These are phyloP conservation scores for Ophioceras dolichostomum DNA, from an alignment of 2,329 filamentous ascomycete genomes.

Conservation along the genomic window DNA sequence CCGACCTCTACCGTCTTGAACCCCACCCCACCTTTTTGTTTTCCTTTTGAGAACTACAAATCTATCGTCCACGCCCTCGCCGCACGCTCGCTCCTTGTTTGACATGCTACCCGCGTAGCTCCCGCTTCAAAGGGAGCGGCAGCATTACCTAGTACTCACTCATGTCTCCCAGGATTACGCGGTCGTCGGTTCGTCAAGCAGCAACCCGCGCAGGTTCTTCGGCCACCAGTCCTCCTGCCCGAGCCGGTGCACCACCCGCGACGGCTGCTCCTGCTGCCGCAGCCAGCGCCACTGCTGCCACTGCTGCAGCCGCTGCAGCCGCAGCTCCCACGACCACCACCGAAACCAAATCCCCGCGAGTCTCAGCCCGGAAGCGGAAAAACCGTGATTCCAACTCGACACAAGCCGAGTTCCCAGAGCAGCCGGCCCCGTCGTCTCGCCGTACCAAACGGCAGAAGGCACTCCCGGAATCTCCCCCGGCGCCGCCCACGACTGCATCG, in stretches of 20 bases:
- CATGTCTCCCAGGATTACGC: slow-evolving; percentile 96
- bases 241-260: slow-evolving; percentile 13
- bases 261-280: slow-evolving; percentile 25
- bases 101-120: slow-evolving; percentile 1
- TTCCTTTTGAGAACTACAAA: background rate
- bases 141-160: slow-evolving; percentile 19
- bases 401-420: slow-evolving; percentile 23
- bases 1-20: no score
- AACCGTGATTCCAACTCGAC: slow-evolving; percentile 37
- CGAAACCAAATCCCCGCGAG: slow-evolving; percentile 25
- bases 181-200: slow-evolving; percentile 85
- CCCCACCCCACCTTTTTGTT: no score
- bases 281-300: slow-evolving; percentile 21
- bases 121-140: background rate
- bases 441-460: slow-evolving; percentile 59
- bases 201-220: slow-evolving; percentile 45
- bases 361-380: slow-evolving; percentile 65
- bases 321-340: slow-evolving; percentile 21
- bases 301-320: slow-evolving; percentile 27
- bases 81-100: background rate
- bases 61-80: background rate
- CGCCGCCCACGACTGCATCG: slow-evolving; percentile 22
- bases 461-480: slow-evolving; percentile 34
- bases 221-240: slow-evolving; percentile 6
- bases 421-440: slow-evolving; percentile 31